phyloP scores from a whole-genome alignment of 78 protist genomes.

The Pelomyxa schiedti region DNA sequence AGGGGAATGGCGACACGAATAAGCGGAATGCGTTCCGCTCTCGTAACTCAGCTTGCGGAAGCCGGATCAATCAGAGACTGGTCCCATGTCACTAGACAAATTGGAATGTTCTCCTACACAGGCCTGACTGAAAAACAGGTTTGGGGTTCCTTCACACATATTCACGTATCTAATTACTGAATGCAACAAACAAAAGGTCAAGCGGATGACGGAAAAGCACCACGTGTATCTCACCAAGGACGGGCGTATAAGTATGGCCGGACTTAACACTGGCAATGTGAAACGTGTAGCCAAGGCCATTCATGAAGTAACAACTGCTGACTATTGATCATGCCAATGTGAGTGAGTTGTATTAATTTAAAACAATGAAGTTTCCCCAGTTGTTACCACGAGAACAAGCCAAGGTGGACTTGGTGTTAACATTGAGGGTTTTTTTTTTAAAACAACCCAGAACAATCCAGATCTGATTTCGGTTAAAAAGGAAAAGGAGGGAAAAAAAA shows the following conservation, averaged over 20 bases:
- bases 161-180: background rate
- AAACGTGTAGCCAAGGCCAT: too few relatives aligned
- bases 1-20: conserved; percentile 82
- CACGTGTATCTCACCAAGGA: conserved; percentile 69
- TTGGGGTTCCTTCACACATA: background rate
- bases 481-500: too few relatives aligned
- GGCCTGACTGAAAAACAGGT: conserved; percentile 69
- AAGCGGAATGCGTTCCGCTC: conserved; percentile 60
- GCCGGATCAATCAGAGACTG: conserved; percentile 71
- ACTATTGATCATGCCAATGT: too few relatives aligned
- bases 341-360: too few relatives aligned
- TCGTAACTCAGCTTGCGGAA: conserved; percentile 43
- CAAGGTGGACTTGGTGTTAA: too few relatives aligned
- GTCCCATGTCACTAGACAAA: conserved; percentile 90
- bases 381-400: too few relatives aligned
- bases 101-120: conserved; percentile 96
- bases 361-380: too few relatives aligned
- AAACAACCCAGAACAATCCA: too few relatives aligned
- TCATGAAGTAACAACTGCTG: too few relatives aligned
- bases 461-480: too few relatives aligned
- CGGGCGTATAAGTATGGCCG: conserved; percentile 97
- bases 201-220: conserved; percentile 35
- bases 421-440: too few relatives aligned
- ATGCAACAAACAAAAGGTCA: conserved; percentile 9
- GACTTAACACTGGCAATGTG: conserved; percentile 66